phyloP scores from a whole-genome alignment of 805 yeast species.

The Nakazawaea peltata region DNA sequence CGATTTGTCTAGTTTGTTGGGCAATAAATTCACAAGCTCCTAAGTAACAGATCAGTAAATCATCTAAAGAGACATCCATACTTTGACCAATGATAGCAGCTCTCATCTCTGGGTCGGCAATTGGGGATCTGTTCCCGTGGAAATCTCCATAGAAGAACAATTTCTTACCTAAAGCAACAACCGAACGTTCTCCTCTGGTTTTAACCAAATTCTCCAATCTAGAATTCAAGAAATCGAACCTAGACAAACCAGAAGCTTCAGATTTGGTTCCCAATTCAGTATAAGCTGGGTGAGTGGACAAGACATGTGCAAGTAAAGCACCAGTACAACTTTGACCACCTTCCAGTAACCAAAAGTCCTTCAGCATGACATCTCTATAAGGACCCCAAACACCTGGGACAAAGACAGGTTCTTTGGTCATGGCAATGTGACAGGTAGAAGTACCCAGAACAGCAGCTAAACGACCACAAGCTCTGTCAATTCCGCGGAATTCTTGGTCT shows the following conservation, averaged over 20 bases:
- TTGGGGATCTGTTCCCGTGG: slow-evolving; percentile 96
- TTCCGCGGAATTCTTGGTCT: slow-evolving; percentile 35
- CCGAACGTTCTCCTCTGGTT: slow-evolving; percentile 54
- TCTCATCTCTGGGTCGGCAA: slow-evolving; percentile 90
- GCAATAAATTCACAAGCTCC: slow-evolving; percentile 98
- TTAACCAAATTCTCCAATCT: slow-evolving; percentile 59
- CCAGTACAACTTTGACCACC: slow-evolving; percentile 99
- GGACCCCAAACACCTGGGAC: slow-evolving; percentile 99
- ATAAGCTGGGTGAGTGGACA: slow-evolving; percentile 85
- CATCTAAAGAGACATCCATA: slow-evolving; percentile 82
- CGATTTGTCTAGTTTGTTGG: slow-evolving; percentile 93
- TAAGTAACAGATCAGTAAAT: slow-evolving; percentile 76
- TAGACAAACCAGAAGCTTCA: slow-evolving; percentile 59
- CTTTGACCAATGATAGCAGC: slow-evolving; percentile 89
- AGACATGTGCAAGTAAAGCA: slow-evolving; percentile 80
- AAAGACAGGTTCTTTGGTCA: slow-evolving; percentile 77
- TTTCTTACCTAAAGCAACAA: slow-evolving; percentile 75
- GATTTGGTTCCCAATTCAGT: slow-evolving; percentile 61
- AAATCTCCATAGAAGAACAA: slow-evolving; percentile 92
- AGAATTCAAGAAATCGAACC: slow-evolving; percentile 77
- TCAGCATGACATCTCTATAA: slow-evolving; percentile 86
- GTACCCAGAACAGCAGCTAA: slow-evolving; percentile 98
- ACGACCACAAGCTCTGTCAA: slow-evolving; percentile 67
- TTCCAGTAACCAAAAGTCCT: slow-evolving; percentile 90
- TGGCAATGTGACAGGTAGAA: slow-evolving; percentile 90